Evolutionary conservation across 257 asterid genomes (phyloP), one percentile per base, ranked within the genome.

Genomic region (Capsicum chinense): DNA sequence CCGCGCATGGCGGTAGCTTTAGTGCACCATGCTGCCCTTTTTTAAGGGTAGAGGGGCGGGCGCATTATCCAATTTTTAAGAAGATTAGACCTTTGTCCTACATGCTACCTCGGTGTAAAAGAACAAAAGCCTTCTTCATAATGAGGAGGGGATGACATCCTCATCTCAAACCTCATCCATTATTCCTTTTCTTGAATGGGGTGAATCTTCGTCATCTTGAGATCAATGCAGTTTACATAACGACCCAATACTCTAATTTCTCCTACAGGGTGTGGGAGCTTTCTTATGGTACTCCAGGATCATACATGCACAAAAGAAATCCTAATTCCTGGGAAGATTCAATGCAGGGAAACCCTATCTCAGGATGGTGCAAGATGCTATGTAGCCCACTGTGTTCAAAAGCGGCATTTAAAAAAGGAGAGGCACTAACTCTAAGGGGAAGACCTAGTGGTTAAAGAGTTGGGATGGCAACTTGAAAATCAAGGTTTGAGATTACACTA

Each of bases 81-180:
- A 26, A 69, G 26, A 69, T 69, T 42, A n/a, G 58, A 71, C 57
- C 79, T n/a, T 71, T 71, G 56, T 71, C 26, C 37, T 47, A 73
- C 39, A 10, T 47, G 47, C 5, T 48, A 42, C 42, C 8, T 12
- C 7, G 6, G 35, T 44, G 80, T 73, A 73, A 73, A 48, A 48
- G 59, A 73, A 9, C 59, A 19, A n/a, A 58, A 48, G 57, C 74
- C 57, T 9, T 16, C 35, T 42, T 44, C 33, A 70, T 39, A 16
- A n/a, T 16, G 35, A 71, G 50, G 50, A 67, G 59, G n/a, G 80
- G 80, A 14, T 39, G 52, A 7, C 76, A 68, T 68, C 76, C 42
- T 12, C 42, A 47, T 71, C 56, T 5, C 33, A 42, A 47, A 15
- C 79, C 57, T 71, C 79, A 73, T 48, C 59, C 80, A 19, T 5